phyloP scores from a whole-genome alignment of 192 early-diverging fungal species.

The Linnemannia zychae region DNA sequence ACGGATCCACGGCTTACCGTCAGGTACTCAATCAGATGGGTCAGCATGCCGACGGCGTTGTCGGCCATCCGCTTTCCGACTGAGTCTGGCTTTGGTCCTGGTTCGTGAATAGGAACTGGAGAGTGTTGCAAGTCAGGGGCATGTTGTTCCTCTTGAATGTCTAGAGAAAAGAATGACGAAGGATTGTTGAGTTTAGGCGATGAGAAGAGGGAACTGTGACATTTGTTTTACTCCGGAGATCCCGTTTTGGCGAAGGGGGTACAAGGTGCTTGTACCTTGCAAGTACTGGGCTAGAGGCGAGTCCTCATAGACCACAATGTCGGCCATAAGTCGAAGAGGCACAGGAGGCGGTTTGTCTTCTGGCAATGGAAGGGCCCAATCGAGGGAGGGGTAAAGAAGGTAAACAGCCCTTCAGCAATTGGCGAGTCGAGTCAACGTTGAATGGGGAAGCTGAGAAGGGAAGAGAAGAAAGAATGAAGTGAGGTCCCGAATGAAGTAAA shows the following conservation, averaged over 20 bases:
- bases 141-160: conserved; percentile 55
- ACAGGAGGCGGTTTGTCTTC: neutral
- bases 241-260: neutral
- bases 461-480: neutral
- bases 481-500: neutral
- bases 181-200: neutral
- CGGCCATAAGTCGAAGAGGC: conserved; percentile 57
- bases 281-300: conserved; percentile 73
- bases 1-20: conserved; percentile 20
- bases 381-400: conserved; percentile 6
- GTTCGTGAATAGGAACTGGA: conserved; percentile 40
- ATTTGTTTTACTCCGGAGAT: neutral
- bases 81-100: conserved; percentile 25
- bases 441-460: neutral
- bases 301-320: conserved; percentile 74
- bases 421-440: neutral
- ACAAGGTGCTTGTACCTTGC: conserved; percentile 56
- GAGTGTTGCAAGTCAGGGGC: conserved; percentile 40
- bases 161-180: conserved; percentile 12
- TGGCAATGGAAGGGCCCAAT: conserved; percentile 7
- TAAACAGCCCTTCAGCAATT: neutral
- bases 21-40: conserved; percentile 39
- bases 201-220: neutral
- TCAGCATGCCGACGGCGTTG: conserved; percentile 33
- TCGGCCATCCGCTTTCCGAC: conserved; percentile 28